Evolutionary conservation across 371 early-diverging fungal species (phyloP).

Genomic region (Paraphysoderma sedebokerense): DNA sequence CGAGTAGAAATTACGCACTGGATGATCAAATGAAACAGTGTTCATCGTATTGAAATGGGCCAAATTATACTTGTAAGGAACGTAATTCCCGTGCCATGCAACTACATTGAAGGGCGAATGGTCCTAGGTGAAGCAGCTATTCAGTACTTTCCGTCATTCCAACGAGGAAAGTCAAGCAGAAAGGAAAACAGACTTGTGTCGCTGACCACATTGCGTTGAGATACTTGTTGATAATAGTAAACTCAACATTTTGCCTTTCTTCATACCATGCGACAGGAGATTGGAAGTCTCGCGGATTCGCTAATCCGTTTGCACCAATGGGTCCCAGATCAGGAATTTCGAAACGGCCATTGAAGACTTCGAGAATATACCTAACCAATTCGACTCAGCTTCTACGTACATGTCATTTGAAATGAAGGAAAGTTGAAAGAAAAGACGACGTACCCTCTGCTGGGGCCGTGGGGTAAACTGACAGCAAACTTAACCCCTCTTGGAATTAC

Average conservation of each 20-base stretch:
- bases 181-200: slow-evolving; percentile 5
- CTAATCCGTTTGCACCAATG: slow-evolving; percentile 91
- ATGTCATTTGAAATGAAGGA: neutral
- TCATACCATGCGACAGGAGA: slow-evolving; percentile 69
- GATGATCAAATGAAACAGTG: slow-evolving; percentile 80
- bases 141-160: neutral
- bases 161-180: neutral
- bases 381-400: neutral
- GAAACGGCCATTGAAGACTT: slow-evolving; percentile 74
- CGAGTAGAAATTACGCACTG: slow-evolving; percentile 1
- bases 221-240: slow-evolving; percentile 63
- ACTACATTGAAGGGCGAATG: slow-evolving; percentile 92
- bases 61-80: slow-evolving; percentile 87
- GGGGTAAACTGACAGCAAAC: slow-evolving; percentile 58
- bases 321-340: slow-evolving; percentile 90
- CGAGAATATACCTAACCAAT: slow-evolving; percentile 61
- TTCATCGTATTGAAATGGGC: slow-evolving; percentile 67
- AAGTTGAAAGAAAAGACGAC: neutral
- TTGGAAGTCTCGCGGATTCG: slow-evolving; percentile 84
- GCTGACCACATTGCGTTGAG: slow-evolving; percentile 50
- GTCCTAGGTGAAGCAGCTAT: slow-evolving; percentile 8
- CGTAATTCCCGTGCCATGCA: slow-evolving; percentile 96
- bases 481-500: slow-evolving; percentile 87
- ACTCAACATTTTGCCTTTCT: slow-evolving; percentile 31
- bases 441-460: slow-evolving; percentile 44